Conservation (phyloP, 1,284 basidiomycete species). For the Cryptococcus sp. region DNA sequence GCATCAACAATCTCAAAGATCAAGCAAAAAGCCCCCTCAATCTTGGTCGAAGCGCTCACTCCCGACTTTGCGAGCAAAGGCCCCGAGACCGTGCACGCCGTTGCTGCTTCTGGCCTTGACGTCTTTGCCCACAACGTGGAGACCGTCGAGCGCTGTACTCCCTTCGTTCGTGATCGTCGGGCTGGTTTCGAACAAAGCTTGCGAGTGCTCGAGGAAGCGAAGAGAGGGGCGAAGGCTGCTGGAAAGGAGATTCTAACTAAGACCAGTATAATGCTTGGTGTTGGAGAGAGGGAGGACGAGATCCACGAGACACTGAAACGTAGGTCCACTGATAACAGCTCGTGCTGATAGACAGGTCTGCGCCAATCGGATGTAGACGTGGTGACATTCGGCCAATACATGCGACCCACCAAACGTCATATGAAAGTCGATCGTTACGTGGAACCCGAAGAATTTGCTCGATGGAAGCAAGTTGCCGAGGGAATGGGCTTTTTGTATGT, state of each 20-base stretch:
- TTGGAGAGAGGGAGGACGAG: slow-evolving; percentile 87
- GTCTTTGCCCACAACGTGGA: slow-evolving; percentile 99
- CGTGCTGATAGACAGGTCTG: slow-evolving; percentile 62
- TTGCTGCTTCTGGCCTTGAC: slow-evolving; percentile 90
- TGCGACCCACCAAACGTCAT: slow-evolving; percentile 97
- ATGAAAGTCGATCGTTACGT: slow-evolving; percentile 99
- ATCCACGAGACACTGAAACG: slow-evolving; percentile 80
- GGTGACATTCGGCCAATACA: slow-evolving; percentile 99
- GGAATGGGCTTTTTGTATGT: slow-evolving; percentile 96
- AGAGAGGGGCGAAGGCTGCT: slow-evolving; percentile 76
- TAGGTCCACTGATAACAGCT: slow-evolving; percentile 49
- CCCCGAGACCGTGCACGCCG: slow-evolving; percentile 67
- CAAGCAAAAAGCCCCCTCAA: slow-evolving; percentile 93
- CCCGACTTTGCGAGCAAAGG: slow-evolving; percentile 87
- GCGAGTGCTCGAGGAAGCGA: slow-evolving; percentile 78
- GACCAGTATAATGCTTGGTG: slow-evolving; percentile 98
- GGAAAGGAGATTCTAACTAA: slow-evolving; percentile 86
- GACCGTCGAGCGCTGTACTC: slow-evolving; percentile 90
- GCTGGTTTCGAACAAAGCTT: slow-evolving; percentile 91
- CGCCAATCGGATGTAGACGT: slow-evolving; percentile 89
- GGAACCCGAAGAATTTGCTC: slow-evolving; percentile 85
- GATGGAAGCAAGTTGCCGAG: slow-evolving; percentile 88
- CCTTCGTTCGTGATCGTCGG: slow-evolving; percentile 90
- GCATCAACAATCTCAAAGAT: slow-evolving; percentile 92
- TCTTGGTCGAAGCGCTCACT: slow-evolving; percentile 94